A percentile compares a stretch with the other conserved stretches of the same genome.
Conservation (phyloP, 2,329 filamentous ascomycete species). For the Chrysoporthe puriensis region DNA sequence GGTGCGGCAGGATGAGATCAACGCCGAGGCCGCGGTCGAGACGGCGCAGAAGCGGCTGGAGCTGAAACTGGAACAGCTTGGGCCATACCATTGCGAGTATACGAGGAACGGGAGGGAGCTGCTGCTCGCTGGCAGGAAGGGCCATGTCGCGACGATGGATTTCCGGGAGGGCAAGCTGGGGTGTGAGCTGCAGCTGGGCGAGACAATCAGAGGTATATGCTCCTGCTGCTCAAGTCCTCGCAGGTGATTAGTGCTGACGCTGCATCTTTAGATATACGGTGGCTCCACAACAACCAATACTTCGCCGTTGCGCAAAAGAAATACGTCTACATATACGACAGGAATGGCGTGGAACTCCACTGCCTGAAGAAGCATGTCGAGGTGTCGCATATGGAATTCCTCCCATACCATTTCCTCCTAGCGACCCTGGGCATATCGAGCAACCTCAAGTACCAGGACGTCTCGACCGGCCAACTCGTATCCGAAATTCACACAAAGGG, state of each 20-base stretch:
- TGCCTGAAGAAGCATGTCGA: slow-evolving; percentile 89
- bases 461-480: slow-evolving; percentile 87
- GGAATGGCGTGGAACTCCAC: slow-evolving; percentile 88
- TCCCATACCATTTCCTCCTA: slow-evolving; percentile 94
- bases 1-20: slow-evolving; percentile 86
- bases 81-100: slow-evolving; percentile 89
- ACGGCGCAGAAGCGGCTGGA: slow-evolving; percentile 94
- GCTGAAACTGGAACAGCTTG: slow-evolving; percentile 77
- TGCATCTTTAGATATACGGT: slow-evolving; percentile 68
- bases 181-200: slow-evolving; percentile 87
- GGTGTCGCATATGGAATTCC: slow-evolving; percentile 90
- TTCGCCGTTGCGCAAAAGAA: slow-evolving; percentile 97
- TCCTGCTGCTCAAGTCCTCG: background rate
- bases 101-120: slow-evolving; percentile 86
- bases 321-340: slow-evolving; percentile 95
- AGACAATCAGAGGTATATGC: slow-evolving; percentile 70
- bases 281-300: slow-evolving; percentile 92
- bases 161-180: slow-evolving; percentile 91
- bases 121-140: slow-evolving; percentile 84
- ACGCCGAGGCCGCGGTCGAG: slow-evolving; percentile 72
- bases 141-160: slow-evolving; percentile 95
- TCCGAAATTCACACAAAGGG: slow-evolving; percentile 83
- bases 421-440: slow-evolving; percentile 83
- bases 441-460: slow-evolving; percentile 91
- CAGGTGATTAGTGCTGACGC: slow-evolving; percentile 1